Conservation (phyloP, 2,329 filamentous ascomycete species). For the Chrysoporthe cubensis region DNA sequence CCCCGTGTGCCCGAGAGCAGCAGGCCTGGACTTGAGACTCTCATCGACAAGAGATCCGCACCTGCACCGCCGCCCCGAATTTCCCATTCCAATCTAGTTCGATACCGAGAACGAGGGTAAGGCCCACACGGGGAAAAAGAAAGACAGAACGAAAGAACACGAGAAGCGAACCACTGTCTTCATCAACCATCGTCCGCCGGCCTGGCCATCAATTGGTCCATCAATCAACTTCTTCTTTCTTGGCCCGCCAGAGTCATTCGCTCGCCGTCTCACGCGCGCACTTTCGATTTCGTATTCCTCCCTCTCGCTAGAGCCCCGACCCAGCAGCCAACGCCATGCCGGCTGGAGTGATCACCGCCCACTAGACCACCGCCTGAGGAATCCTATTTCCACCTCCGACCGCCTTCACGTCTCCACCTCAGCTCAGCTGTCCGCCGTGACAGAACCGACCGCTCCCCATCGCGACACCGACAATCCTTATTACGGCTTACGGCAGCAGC, state of each 20-base stretch:
- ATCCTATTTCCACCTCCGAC: constrained; percentile 11
- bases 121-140: not conserved
- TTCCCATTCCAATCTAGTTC: not conserved
- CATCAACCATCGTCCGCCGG: not conserved
- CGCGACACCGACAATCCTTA: constrained; percentile 24
- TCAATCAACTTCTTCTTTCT: not conserved
- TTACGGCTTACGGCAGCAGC: constrained; percentile 19
- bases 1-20: not conserved
- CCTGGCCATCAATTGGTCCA: not conserved
- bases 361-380: not conserved
- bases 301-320: constrained; percentile 16
- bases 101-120: not conserved
- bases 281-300: constrained; percentile 9
- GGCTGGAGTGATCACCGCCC: constrained; percentile 2
- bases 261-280: constrained; percentile 1
- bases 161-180: constrained; percentile 7
- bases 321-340: constrained; percentile 3
- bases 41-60: constrained; percentile 13
- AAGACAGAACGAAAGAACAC: not conserved
- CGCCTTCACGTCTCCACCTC: constrained; percentile 20
- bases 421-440: constrained; percentile 13
- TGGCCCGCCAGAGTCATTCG: constrained; percentile 5
- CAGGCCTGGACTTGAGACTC: not conserved
- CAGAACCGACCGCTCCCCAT: constrained; percentile 10
- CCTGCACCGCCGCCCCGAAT: constrained; percentile 2